Evolutionary conservation across 306 rosid species (phyloP), one percentile per base, ranked within the genome.

Genomic region (Ormosia semicastrata): DNA sequence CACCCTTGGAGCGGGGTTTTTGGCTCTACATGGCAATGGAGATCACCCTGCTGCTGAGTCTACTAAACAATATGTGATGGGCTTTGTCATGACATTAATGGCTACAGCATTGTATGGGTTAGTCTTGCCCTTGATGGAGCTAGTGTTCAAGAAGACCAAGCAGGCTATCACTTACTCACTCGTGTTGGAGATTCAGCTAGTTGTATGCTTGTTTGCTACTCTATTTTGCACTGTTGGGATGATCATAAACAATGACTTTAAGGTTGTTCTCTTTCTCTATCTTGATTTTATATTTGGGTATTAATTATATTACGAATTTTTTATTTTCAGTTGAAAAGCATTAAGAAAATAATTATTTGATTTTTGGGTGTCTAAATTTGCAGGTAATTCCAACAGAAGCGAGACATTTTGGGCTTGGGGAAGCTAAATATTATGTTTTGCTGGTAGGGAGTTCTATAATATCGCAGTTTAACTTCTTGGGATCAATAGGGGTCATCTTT

Each of bases 391-490:
- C 89, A 18, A 60, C 85, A 78, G 92, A 91, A 63, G n/a, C 52
- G 0, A 46, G n/a, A 7, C 52, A 46, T 46, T 46, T 46, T 46
- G 52, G 52, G 3, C 52, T 86, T 0, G 91, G 91, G 29, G 85
- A 81, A 41, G 76, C 88, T 1, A 86, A 40, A 15, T 91, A 89
- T 68, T 91, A 89, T 30, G 71, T 88, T 9, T 66, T 89, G 70
- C 34, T 91, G 11, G 88, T 68, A 29, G 39, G 11, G 12, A 86
- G 78, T 44, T 85, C 87, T 17, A 59, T 91, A n/a, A 15, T 87
- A 2, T 91, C 89, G 89, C 93, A 91, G 47, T 12, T 13, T 9
- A 89, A 87, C 86, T 89, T 89, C 78, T 3, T 91, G 57, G 95
- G 93, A 36, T 85, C 86, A 2, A 67, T 89, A 2, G 95, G 93